A percentile compares a stretch with the other conserved stretches of the same genome.
Evolutionary conservation across 257 asterid species (phyloP).

Genomic region (Lantana camara): DNA sequence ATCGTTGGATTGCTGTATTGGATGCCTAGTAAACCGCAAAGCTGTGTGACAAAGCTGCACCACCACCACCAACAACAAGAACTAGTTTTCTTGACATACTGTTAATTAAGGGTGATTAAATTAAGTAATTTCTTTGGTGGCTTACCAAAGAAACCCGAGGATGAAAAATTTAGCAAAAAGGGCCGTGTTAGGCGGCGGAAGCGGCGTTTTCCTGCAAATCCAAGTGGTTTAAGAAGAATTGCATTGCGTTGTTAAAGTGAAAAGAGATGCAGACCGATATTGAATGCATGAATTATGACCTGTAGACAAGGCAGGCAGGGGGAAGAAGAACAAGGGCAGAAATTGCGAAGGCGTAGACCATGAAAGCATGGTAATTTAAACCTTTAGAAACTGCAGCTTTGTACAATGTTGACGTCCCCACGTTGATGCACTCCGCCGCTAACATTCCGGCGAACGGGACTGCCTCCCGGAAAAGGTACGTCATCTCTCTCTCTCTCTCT

Average conservation of each 20-base stretch:
- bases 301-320: constrained; percentile 32
- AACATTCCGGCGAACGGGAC: constrained; percentile 36
- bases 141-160: constrained; percentile 44
- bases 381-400: constrained; percentile 48
- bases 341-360: constrained; percentile 40
- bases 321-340: constrained; percentile 37
- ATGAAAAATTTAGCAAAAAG: constrained; percentile 38
- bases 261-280: background rate
- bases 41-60: constrained; percentile 30
- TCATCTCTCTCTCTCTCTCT: constrained; percentile 23
- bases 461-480: constrained; percentile 16
- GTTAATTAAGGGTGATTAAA: background rate
- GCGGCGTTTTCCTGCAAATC: constrained; percentile 29
- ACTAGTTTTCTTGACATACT: background rate
- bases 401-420: constrained; percentile 31
- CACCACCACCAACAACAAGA: background rate
- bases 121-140: too few relatives aligned
- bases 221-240: background rate
- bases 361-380: constrained; percentile 33
- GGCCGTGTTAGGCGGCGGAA: constrained; percentile 30
- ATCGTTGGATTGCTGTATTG: constrained; percentile 40
- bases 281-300: constrained; percentile 20
- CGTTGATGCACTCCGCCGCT: constrained; percentile 31
- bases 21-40: constrained; percentile 28
- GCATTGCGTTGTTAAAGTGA: background rate